Conservation (phyloP, 108 stramenopile genomes). For the Stephanodiscus minutulus region DNA sequence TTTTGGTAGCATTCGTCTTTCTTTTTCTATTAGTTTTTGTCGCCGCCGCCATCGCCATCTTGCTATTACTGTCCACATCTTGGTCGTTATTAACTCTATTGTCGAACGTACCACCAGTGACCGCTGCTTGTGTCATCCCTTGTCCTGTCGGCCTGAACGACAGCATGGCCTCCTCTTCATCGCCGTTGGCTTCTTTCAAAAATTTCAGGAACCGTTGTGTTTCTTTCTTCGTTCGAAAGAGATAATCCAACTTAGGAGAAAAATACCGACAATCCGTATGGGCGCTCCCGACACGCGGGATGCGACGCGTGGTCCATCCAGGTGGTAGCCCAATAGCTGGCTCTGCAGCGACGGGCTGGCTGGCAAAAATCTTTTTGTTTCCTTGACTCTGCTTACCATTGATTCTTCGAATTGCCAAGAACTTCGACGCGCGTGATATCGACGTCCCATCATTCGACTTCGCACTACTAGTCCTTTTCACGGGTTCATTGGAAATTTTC, state of each 20-base stretch:
- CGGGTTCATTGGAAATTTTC: not conserved
- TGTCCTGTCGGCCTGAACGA: not conserved
- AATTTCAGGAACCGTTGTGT: not conserved
- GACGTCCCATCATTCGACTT: no score
- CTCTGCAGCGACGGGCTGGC: not conserved
- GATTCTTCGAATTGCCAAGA: no score
- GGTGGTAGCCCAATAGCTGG: not conserved
- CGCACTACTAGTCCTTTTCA: not conserved
- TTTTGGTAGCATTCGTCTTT: conserved; percentile 1
- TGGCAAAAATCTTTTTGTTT: not conserved
- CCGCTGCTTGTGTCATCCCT: not conserved
- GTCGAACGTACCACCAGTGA: not conserved
- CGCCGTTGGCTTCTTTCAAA: conserved; percentile 4
- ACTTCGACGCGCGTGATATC: no score
- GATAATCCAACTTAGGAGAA: not conserved
- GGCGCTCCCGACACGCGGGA: not conserved
- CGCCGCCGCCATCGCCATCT: not conserved
- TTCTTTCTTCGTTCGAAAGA: conserved; percentile 1
- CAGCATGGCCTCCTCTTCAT: conserved; percentile 1
- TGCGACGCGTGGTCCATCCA: conserved; percentile 10
- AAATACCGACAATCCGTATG: not conserved
- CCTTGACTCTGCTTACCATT: not conserved
- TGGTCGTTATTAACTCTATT: not conserved
- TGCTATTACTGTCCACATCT: not conserved
- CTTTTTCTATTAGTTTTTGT: not conserved